Percentiles rank a stretch among this genome's conserved stretches.
These are phyloP conservation scores for Acer yangbiense DNA, from an alignment of 345 rosid genomes.

Conservation along the genomic window DNA sequence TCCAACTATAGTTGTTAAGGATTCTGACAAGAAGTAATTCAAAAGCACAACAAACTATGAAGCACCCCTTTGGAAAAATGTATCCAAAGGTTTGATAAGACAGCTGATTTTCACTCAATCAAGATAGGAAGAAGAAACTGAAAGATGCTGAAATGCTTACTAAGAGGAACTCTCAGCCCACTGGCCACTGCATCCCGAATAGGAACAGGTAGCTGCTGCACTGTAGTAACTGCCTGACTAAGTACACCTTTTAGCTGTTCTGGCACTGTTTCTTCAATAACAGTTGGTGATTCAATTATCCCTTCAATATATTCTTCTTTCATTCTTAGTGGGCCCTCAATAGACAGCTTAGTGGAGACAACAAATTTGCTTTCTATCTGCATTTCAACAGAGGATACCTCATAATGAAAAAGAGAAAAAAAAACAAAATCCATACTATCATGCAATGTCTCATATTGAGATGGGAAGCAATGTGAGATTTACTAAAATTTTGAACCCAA, in stretches of 20 bases:
- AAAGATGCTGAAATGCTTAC: constrained; percentile 48
- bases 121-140: background rate
- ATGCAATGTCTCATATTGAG: background rate
- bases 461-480: background rate
- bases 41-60: background rate
- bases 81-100: background rate
- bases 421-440: background rate
- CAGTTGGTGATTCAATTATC: constrained; percentile 66
- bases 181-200: constrained; percentile 61
- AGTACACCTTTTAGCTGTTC: constrained; percentile 76
- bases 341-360: constrained; percentile 60
- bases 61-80: background rate
- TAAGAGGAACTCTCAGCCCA: constrained; percentile 79
- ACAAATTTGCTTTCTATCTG: constrained; percentile 83
- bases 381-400: constrained; percentile 25
- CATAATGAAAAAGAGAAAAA: background rate
- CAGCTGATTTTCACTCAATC: background rate
- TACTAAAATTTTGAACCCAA: background rate
- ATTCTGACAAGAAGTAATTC: background rate
- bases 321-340: constrained; percentile 97
- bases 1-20: background rate
- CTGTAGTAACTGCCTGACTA: constrained; percentile 63
- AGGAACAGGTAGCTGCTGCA: constrained; percentile 82
- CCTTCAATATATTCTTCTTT: constrained; percentile 91
- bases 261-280: constrained; percentile 84